phyloP scores from a whole-genome alignment of 1,284 basidiomycete genomes.

The Austroboletus niveus region DNA sequence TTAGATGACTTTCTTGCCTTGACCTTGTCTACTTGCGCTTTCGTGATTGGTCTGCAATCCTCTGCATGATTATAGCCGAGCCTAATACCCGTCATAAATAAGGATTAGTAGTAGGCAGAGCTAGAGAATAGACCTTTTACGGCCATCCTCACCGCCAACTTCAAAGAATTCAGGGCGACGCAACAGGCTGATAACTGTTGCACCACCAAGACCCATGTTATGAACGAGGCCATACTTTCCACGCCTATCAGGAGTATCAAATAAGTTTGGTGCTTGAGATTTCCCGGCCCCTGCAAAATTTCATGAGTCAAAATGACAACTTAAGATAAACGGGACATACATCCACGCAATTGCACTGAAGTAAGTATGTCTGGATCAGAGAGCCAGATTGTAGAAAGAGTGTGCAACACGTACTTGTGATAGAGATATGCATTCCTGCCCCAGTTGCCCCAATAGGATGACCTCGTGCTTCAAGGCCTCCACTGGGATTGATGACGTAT shows the following conservation, averaged over 20 bases:
- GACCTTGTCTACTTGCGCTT: constrained; percentile 66
- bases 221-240: constrained; percentile 80
- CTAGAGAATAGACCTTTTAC: constrained; percentile 47
- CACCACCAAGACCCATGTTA: constrained; percentile 79
- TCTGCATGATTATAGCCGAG: constrained; percentile 78
- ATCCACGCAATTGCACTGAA: constrained; percentile 69
- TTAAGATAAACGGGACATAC: constrained; percentile 31
- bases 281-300: constrained; percentile 60
- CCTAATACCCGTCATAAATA: constrained; percentile 33
- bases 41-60: constrained; percentile 59
- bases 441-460: constrained; percentile 84
- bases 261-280: constrained; percentile 75
- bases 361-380: neutral
- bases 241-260: constrained; percentile 57
- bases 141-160: constrained; percentile 58
- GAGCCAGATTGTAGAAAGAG: neutral
- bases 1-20: constrained; percentile 59
- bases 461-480: constrained; percentile 83
- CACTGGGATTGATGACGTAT: constrained; percentile 83
- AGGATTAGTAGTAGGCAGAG: neutral
- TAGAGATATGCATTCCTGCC: constrained; percentile 84
- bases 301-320: neutral
- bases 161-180: constrained; percentile 72
- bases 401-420: constrained; percentile 54
- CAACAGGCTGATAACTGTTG: constrained; percentile 67